These are phyloP conservation scores for Pythium sp. DNA, from an alignment of 352 stramenopile genomes.

Conservation along the genomic window DNA sequence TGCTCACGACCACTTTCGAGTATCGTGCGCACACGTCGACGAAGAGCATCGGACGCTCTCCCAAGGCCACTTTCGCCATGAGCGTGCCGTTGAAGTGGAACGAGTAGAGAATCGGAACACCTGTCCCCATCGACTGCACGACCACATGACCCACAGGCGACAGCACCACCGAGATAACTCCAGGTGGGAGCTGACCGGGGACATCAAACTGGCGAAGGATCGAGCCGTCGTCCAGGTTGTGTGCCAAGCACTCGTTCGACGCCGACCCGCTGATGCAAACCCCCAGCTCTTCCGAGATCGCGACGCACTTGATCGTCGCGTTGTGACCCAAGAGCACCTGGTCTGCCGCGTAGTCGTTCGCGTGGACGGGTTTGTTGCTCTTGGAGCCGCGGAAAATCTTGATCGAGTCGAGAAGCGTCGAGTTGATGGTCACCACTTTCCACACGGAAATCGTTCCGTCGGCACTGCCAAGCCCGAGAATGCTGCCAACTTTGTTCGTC, in stretches of 20 bases:
- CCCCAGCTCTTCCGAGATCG: constrained; percentile 65
- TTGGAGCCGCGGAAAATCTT: constrained; percentile 72
- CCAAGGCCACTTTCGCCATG: constrained; percentile 41
- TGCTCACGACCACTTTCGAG: constrained; percentile 71
- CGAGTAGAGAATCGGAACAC: constrained; percentile 47
- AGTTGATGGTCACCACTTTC: constrained; percentile 66
- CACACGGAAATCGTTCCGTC: constrained; percentile 82
- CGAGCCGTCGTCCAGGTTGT: constrained; percentile 61
- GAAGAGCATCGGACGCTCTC: constrained; percentile 39
- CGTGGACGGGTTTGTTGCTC: constrained; percentile 54
- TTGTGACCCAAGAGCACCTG: constrained; percentile 74
- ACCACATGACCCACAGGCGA: constrained; percentile 67
- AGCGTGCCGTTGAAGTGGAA: constrained; percentile 75
- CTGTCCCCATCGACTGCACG: constrained; percentile 67
- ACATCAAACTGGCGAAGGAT: constrained; percentile 60
- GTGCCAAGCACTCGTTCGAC: constrained; percentile 64
- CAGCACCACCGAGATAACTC: constrained; percentile 53
- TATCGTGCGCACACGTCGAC: constrained; percentile 59
- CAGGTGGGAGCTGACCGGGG: constrained; percentile 38
- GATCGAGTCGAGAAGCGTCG: constrained; percentile 68
- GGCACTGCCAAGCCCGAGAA: constrained; percentile 53
- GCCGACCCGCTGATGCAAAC: constrained; percentile 69
- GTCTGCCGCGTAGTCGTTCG: constrained; percentile 72
- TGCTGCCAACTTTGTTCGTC: constrained; percentile 39
- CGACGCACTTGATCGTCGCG: constrained; percentile 60